Percentiles rank a stretch among this genome's conserved stretches.
phyloP scores from a whole-genome alignment of 805 yeast species.

The Starmerella gropengiesseri region DNA sequence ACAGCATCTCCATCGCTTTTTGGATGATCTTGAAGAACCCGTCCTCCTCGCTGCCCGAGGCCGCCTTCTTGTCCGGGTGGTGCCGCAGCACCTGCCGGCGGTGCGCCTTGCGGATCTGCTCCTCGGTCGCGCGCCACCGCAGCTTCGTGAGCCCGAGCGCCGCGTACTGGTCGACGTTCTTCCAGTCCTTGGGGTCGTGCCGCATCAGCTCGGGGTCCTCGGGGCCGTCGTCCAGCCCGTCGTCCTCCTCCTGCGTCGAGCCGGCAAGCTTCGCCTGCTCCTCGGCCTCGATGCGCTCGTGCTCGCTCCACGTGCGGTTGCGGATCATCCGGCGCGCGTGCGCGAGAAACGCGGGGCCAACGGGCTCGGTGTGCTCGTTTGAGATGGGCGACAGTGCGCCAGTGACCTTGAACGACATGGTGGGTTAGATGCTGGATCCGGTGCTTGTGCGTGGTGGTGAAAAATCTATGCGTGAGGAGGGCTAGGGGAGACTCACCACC shows the following conservation, averaged over 20 bases:
- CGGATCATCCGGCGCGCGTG: constrained; percentile 92
- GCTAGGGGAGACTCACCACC: no score
- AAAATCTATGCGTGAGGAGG: no score
- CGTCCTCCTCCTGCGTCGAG: constrained; percentile 46
- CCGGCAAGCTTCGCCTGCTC: constrained; percentile 51
- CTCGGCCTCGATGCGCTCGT: constrained; percentile 85
- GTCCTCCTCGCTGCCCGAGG: constrained; percentile 78
- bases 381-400: constrained; percentile 27
- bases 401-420: constrained; percentile 25
- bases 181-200: constrained; percentile 98
- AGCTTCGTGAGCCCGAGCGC: constrained; percentile 87
- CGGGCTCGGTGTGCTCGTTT: constrained; percentile 78
- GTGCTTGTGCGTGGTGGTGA: not conserved
- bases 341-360: constrained; percentile 88
- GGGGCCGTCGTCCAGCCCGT: constrained; percentile 38
- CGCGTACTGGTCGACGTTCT: constrained; percentile 88
- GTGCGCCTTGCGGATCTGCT: constrained; percentile 91
- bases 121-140: constrained; percentile 84
- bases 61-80: constrained; percentile 97
- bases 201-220: constrained; percentile 71
- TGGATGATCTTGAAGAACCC: constrained; percentile 97
- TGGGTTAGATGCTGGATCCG: not conserved
- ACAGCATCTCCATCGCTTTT: constrained; percentile 84
- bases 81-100: constrained; percentile 92
- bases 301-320: constrained; percentile 98